Conservation (phyloP, 495 filamentous ascomycete species). For the Neurospora sp. region DNA sequence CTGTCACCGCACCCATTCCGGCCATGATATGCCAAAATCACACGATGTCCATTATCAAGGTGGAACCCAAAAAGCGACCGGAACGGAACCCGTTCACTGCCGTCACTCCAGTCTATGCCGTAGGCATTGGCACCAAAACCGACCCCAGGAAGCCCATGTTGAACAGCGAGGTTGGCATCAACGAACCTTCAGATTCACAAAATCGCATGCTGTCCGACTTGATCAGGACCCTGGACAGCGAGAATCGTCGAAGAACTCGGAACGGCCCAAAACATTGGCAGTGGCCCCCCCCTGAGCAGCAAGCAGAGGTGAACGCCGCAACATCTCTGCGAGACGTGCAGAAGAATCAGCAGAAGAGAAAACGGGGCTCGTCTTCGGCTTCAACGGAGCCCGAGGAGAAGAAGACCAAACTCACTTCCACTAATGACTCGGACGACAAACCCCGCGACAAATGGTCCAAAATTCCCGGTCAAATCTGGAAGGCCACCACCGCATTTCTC, state of each 20-base stretch:
- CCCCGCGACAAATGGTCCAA: background rate
- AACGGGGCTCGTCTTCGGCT: background rate
- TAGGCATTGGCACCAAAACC: background rate
- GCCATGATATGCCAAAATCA: background rate
- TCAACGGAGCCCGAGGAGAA: background rate
- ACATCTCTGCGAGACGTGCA: background rate
- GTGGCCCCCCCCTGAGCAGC: background rate
- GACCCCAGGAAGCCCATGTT: background rate
- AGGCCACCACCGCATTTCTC: background rate
- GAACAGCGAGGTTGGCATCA: background rate
- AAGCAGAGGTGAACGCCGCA: background rate
- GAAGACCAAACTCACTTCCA: background rate
- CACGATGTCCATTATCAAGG: background rate
- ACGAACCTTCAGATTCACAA: background rate
- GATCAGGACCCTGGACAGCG: background rate
- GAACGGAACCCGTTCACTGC: background rate
- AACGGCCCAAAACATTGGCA: background rate
- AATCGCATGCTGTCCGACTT: background rate
- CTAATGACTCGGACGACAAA: background rate
- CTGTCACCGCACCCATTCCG: background rate
- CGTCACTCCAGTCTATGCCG: background rate
- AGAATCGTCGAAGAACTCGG: background rate
- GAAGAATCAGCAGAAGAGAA: background rate
- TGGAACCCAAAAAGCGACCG: background rate
- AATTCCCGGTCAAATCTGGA: background rate